Evolutionary conservation across 176 grass and related monocot species (phyloP).

Genomic region (Musa itinerans): DNA sequence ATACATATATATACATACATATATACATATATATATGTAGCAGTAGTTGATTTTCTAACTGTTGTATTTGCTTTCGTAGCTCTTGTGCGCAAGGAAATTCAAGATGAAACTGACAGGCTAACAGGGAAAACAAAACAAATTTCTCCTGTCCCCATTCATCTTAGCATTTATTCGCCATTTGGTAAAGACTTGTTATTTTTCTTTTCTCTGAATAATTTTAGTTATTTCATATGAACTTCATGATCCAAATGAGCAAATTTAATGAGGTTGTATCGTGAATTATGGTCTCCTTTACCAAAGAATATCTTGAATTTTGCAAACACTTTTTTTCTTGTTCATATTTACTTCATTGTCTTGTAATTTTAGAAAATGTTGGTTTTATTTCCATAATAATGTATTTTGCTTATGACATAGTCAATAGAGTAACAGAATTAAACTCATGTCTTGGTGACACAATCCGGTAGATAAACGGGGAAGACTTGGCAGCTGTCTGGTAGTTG

Average conservation of each 20-base stretch:
- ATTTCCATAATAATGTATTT: no score
- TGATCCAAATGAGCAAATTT: neutral
- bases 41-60: no score
- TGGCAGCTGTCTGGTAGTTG: no score
- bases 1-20: no score
- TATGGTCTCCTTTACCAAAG: neutral
- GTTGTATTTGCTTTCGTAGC: slow-evolving; percentile 29
- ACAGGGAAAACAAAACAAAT: slow-evolving; percentile 84
- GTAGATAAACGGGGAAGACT: no score
- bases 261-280: neutral
- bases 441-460: no score
- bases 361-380: no score
- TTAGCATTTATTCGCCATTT: slow-evolving; percentile 88
- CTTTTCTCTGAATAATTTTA: neutral
- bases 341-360: neutral
- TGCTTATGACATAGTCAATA: no score
- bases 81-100: slow-evolving; percentile 85
- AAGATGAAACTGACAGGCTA: slow-evolving; percentile 82
- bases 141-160: slow-evolving; percentile 87
- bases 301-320: neutral
- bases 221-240: neutral
- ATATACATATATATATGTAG: no score
- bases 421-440: no score
- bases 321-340: neutral
- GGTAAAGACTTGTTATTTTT: slow-evolving; percentile 22